Evolutionary conservation across 495 filamentous ascomycete species (phyloP), one percentile per base, ranked within the genome.

Genomic region (Sphaerosporella brunnea): DNA sequence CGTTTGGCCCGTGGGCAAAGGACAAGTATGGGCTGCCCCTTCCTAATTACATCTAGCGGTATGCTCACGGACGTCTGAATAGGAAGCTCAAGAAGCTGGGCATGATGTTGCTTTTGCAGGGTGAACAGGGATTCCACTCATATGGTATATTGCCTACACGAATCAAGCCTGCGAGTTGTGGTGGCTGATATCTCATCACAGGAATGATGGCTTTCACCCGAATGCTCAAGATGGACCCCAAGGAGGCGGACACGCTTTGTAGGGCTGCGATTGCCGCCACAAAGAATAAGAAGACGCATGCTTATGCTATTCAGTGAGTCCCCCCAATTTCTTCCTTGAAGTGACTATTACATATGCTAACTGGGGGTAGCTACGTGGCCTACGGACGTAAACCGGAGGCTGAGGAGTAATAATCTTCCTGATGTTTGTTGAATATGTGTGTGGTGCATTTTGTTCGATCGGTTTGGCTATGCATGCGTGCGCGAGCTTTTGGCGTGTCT

Each of bases 1-100:
- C 51, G 1, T 21, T 49, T 20, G 51, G 51, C 3, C 10, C 26
- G 3, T 53, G 34, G 43, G n/a, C n/a, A n/a, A n/a, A n/a, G n/a
- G n/a, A n/a, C n/a, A n/a, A n/a, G n/a, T n/a, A n/a, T n/a, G n/a
- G n/a, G n/a, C n/a, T n/a, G n/a, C n/a, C n/a, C n/a, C n/a, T n/a
- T n/a, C n/a, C n/a, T n/a, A n/a, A n/a, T n/a, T n/a, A n/a, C n/a
- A n/a, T n/a, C n/a, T n/a, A n/a, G n/a, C n/a, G n/a, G n/a, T n/a
- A n/a, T n/a, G n/a, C n/a, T n/a, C n/a, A n/a, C n/a, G n/a, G n/a
- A n/a, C n/a, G n/a, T n/a, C n/a, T n/a, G 32, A 16, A 36, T 36
- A 1, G 13, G 13, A 36, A 16, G 10, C 37, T 40, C 15, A 40
- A 40, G 37, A 18, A 16, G 20, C 37, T 40, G 15, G 37, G 37